phyloP scores from a whole-genome alignment of 768 basidiomycete genomes.

The Collybia sp. region DNA sequence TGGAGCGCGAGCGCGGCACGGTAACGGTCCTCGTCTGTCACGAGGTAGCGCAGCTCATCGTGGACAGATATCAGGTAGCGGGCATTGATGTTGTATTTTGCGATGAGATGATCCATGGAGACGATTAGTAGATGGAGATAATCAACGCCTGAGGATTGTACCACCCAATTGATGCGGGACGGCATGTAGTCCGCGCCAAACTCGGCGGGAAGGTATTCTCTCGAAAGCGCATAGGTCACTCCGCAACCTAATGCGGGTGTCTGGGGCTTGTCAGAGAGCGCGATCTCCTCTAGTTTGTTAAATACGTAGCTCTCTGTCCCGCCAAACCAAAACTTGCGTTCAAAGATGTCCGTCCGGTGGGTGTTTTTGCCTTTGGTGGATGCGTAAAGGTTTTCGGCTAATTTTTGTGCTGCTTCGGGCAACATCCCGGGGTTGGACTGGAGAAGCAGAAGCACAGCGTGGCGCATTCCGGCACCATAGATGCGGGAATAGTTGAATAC shows the following conservation, averaged over 20 bases:
- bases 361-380: conserved; percentile 93
- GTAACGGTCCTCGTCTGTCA: conserved; percentile 83
- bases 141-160: conserved; percentile 97
- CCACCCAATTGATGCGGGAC: conserved; percentile 98
- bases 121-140: conserved; percentile 96
- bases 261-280: conserved; percentile 76
- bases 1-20: conserved; percentile 91
- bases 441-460: conserved; percentile 82
- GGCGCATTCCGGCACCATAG: conserved; percentile 96
- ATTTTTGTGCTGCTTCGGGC: conserved; percentile 69
- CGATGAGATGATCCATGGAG: conserved; percentile 85
- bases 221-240: conserved; percentile 89
- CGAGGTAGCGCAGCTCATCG: conserved; percentile 94
- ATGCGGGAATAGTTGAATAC: conserved; percentile 99
- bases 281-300: conserved; percentile 96
- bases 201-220: conserved; percentile 75
- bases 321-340: conserved; percentile 91
- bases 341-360: conserved; percentile 67
- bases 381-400: conserved; percentile 83
- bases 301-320: conserved; percentile 96
- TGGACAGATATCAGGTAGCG: conserved; percentile 96
- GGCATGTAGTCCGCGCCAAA: conserved; percentile 91
- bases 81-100: conserved; percentile 78
- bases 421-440: conserved; percentile 82
- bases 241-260: conserved; percentile 95